A percentile compares a stretch with the other conserved stretches of the same genome.
Evolutionary conservation across 2,329 filamentous ascomycete species (phyloP).

Genomic region (Coniochaeta sp.): DNA sequence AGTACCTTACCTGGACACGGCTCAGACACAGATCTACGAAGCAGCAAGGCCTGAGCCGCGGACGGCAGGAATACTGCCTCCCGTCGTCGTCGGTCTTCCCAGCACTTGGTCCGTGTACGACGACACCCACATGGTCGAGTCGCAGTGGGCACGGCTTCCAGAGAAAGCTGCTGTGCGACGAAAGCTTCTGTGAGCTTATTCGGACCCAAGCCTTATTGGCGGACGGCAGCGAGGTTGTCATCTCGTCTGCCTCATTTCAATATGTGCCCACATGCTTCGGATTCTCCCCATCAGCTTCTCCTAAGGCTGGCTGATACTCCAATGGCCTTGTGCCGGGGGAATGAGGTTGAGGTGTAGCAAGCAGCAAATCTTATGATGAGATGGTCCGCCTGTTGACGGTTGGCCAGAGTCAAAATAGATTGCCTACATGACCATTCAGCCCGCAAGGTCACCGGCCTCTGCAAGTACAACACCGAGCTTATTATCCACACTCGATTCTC

Average conservation of each 20-base stretch:
- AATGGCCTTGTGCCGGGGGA: neutral
- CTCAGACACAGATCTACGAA: neutral
- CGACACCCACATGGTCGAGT: neutral
- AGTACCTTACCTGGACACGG: neutral
- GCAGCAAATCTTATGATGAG: neutral
- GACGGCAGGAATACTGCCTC: neutral
- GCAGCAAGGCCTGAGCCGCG: neutral
- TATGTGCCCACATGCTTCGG: neutral
- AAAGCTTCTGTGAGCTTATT: neutral
- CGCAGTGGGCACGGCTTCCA: neutral
- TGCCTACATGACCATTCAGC: neutral
- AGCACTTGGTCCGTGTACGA: neutral
- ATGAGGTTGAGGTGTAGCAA: neutral
- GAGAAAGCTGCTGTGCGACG: neutral
- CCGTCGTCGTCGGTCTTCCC: neutral
- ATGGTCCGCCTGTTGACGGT: neutral
- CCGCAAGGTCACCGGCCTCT: neutral
- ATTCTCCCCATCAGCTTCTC: neutral
- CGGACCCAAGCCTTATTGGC: neutral
- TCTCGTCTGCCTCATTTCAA: neutral
- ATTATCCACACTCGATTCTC: neutral
- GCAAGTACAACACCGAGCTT: neutral
- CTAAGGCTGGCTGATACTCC: neutral
- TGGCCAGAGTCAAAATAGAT: neutral
- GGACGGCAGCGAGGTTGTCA: neutral